A percentile compares a stretch with the other conserved stretches of the same genome.
Evolutionary conservation across 1,139 yeast genomes (phyloP).

Genomic region (Protomyces gravidus): DNA sequence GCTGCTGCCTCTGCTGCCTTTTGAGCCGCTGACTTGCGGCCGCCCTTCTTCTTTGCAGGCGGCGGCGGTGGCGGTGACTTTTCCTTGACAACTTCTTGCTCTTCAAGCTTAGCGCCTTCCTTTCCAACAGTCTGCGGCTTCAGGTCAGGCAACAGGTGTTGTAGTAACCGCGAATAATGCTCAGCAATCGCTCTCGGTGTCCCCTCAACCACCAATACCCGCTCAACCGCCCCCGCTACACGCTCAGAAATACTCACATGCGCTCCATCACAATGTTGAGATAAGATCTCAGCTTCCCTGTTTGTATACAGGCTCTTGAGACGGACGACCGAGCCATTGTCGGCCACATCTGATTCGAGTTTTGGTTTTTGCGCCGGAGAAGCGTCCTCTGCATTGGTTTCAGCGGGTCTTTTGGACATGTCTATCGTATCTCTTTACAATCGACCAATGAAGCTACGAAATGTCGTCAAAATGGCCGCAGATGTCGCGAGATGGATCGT

Average conservation of each 20-base stretch:
- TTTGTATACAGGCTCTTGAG: conserved; percentile 32
- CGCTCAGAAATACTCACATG: conserved; percentile 75
- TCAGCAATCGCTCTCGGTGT: conserved; percentile 75
- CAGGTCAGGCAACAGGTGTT: conserved; percentile 6
- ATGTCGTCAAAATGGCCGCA: too few species aligned
- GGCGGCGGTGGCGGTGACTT: too few species aligned
- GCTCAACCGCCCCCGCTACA: conserved; percentile 65
- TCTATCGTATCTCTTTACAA: too few species aligned
- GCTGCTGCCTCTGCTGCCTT: background rate
- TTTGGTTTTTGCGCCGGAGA: background rate
- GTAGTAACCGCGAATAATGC: background rate
- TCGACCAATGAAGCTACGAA: too few species aligned
- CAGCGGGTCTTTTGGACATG: conserved; percentile 5
- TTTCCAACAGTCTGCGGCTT: background rate
- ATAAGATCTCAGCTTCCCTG: conserved; percentile 34
- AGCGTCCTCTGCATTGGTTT: background rate
- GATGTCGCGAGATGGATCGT: too few species aligned
- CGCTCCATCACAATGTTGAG: conserved; percentile 41
- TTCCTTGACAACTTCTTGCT: too few species aligned
- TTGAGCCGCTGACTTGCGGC: background rate
- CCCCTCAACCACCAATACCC: conserved; percentile 74
- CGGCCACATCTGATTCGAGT: conserved; percentile 5
- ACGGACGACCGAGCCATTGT: conserved; percentile 31
- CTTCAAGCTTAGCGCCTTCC: background rate
- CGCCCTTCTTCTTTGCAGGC: conserved; percentile 1